Base-by-base conservation (phyloP, 163 green algal species). In the Trebouxia gelatinosa region DNA sequence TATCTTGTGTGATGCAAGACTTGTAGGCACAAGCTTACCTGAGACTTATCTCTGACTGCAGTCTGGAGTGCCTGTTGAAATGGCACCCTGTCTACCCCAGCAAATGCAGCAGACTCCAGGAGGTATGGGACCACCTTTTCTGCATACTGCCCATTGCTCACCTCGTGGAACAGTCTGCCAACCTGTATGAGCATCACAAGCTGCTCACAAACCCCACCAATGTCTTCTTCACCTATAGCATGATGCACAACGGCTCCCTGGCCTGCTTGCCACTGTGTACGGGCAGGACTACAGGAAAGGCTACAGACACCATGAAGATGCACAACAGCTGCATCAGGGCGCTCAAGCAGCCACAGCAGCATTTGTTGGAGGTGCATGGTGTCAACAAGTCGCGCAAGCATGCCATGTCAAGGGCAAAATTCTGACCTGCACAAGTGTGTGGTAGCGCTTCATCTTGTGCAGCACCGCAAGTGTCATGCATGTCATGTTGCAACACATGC, bases 31-130 rank as follows among this genome's bases (percentile, higher is more conserved):
- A 51, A 26, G n/a, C 58, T 4, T 23, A 77, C 77, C 32, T 70
- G 64, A 59, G 87, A 90, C 83, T 90, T 93, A 80, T 93, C 89
- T 7, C 84, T 67, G 16, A 90, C 58, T 0, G 84, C 50, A 29
- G 75, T 75, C 50, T 90, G 80, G 68, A 90, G 59, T 3, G 82
- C 81, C 0, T 61, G 46, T 16, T 78, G 50, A 31, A 91, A 71
- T 38, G 67, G 66, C 3, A 68, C 77, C 9, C 78, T 5, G 40
- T 91, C 80, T n/a, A 61, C 43, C 2, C 83, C 87, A 13, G 46
- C 75, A 37, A 78, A 74, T 29, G 78, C 59, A 3, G 79, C 85
- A 0, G 82, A 83, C 38, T 72, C 39, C 51, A 90, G 38, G 75
- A 91, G 67, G 65, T 86, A 65, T 1, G 86, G 87, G 78, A 91